Base-by-base conservation (phyloP, 352 stramenopile species). In the Globisporangium emineosum region DNA sequence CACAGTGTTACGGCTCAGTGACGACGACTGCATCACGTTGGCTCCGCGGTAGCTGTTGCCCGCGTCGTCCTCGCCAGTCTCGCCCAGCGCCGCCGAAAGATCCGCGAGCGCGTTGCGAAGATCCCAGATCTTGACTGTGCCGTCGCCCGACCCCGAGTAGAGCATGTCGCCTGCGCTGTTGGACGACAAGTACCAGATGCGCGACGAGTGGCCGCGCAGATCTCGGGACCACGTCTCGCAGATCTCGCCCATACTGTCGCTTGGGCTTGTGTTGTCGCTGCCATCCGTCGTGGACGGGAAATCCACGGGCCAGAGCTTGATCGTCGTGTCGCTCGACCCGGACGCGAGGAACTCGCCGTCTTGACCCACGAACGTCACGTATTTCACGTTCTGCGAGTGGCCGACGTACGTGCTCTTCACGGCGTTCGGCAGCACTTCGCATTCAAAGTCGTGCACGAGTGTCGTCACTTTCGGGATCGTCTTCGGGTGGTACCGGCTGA, bases 381-480 rank as follows among this genome's bases (percentile, higher is more conserved):
- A 93, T 63, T 96, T 96, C 42, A 96, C 84, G 65, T 96, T 96
- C 68, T 94, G 83, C 49, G 76, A 81, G 65, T 96, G 88, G 2
- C 88, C 86, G 12, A 89, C 79, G 57, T 94, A 95, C 12, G 87
- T 95, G 62, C 77, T 84, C 72, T 94, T 94, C 52, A 95, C 86
- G 7, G 79, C 81, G 60, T 94, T 93, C 10, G 88, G 88, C 32
- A 96, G 70, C 35, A 94, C 86, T 23, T 94, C 83, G 63, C 88
- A 93, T 67, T 95, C 84, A 71, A 94, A 96, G 63, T 96, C 88
- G 15, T 81, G 78, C 40, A 94, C 69, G 53, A 96, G 68, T 40
- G 86, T 93, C 62, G 81, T 80, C 25, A 96, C 86, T 42, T 93
- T 93, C 29, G 88, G 88, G 40, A 94, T 83, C 2, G 85, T 94